Base-by-base conservation (phyloP, 441 rosid species). In the Erodium texanum region DNA sequence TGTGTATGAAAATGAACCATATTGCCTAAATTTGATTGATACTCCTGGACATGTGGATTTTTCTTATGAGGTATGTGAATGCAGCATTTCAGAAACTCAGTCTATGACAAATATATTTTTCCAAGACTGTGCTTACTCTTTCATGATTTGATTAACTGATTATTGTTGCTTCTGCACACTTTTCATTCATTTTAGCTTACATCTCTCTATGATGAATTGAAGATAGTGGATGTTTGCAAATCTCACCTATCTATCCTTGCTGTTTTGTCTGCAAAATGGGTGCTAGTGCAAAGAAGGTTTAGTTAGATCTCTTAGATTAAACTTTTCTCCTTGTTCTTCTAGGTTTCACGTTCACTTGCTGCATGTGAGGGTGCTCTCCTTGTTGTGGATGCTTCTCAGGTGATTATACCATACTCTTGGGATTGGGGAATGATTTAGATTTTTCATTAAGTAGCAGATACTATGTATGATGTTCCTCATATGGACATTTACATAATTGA, bases 291-390 rank as follows among this genome's bases (percentile, higher is more conserved):
- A 50, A 50, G 20, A 50, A 8, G 7, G 18, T 50, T 50, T n/a
- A 50, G 20, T 56, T 43, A 48, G 15, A 7, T 73, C 34, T 6
- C 36, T 32, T 32, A 32, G 36, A 32, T 32, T 32, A 3, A 41
- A 67, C 24, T 58, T 38, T 65, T 22, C 27, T 56, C 36, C 27
- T 7, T n/a, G 68, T 66, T 59, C 9, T 74, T 43, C 63, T 77
- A 93, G 98, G 99, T 93, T 72, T 93, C 99, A 32, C 89, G 99
- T 76, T 93, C 99, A 65, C 97, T 93, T 80, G 99, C 99, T 71
- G 99, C 97, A 32, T 93, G 99, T 63, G 99, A 93, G 85, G 99
- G 99, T 78, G 99, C 99, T 73, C 95, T 93, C 68, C 91, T 93
- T 71, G 96, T 93, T 71, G 97, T 93, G 72, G 99, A 93, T 84